Percentiles rank a stretch among this genome's conserved stretches.
phyloP scores from a whole-genome alignment of 495 filamentous ascomycete species.

The Choiromyces venosus region DNA sequence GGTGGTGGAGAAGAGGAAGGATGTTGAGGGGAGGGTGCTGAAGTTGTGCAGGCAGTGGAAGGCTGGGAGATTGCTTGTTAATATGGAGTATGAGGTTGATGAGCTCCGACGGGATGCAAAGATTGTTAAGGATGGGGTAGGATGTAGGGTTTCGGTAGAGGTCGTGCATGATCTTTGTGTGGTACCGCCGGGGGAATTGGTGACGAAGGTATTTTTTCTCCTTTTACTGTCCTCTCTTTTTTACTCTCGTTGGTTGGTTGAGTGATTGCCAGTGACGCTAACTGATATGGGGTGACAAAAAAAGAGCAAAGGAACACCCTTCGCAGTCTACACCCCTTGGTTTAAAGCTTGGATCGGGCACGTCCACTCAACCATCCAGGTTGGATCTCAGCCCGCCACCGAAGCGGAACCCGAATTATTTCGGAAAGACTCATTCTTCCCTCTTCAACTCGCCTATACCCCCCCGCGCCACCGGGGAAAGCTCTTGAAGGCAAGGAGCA shows the following conservation, averaged over 20 bases:
- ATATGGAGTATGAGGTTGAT: slow-evolving; percentile 75
- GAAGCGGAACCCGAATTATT: slow-evolving; percentile 53
- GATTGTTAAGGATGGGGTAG: slow-evolving; percentile 55
- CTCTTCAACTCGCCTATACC: slow-evolving; percentile 66
- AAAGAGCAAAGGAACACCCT: slow-evolving; percentile 60
- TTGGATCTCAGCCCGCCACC: slow-evolving; percentile 59
- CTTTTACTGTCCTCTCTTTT: background rate
- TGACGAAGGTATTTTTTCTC: slow-evolving; percentile 28
- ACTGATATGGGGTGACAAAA: background rate
- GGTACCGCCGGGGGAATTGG: slow-evolving; percentile 64
- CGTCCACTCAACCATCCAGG: slow-evolving; percentile 61
- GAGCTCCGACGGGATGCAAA: slow-evolving; percentile 67
- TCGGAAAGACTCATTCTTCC: slow-evolving; percentile 51
- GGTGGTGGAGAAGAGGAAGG: slow-evolving; percentile 59
- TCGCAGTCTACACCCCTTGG: slow-evolving; percentile 81
- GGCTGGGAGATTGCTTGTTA: slow-evolving; percentile 64
- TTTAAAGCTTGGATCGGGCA: slow-evolving; percentile 68
- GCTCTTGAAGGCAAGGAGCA: slow-evolving; percentile 54
- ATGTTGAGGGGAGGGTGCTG: slow-evolving; percentile 59
- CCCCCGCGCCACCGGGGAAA: slow-evolving; percentile 61
- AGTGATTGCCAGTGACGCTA: background rate
- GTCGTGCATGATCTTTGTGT: slow-evolving; percentile 75
- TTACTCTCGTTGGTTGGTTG: background rate
- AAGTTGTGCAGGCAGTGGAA: slow-evolving; percentile 67
- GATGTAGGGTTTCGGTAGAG: slow-evolving; percentile 59